Evolutionary conservation across 2,329 filamentous ascomycete genomes (phyloP).

Genomic region (Botrytis fragariae): DNA sequence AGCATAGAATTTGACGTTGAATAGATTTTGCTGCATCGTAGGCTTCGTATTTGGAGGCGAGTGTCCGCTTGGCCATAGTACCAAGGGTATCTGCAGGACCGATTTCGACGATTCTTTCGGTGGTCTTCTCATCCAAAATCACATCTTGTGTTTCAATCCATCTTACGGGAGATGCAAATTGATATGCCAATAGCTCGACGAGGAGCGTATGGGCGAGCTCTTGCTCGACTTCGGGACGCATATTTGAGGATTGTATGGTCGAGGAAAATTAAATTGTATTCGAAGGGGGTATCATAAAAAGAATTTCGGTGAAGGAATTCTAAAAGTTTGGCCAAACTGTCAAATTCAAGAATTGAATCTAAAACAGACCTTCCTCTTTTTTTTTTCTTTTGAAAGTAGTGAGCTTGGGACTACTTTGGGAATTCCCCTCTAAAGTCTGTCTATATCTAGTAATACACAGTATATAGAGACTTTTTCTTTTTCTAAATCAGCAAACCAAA

Average conservation of each 20-base stretch:
- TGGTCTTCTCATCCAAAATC: conserved; percentile 91
- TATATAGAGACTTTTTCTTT: conserved; percentile 12
- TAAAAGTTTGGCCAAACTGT: background rate
- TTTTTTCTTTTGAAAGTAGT: background rate
- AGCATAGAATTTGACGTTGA: conserved; percentile 96
- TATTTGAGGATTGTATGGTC: conserved; percentile 48
- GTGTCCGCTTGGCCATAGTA: conserved; percentile 93
- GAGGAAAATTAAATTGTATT: conserved; percentile 25
- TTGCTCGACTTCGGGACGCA: conserved; percentile 99
- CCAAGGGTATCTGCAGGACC: conserved; percentile 95
- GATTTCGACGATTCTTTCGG: conserved; percentile 96
- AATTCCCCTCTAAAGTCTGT: conserved; percentile 16
- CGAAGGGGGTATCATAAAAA: conserved; percentile 25
- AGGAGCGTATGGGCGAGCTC: conserved; percentile 98
- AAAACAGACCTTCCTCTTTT: conserved; percentile 6
- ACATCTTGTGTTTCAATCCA: conserved; percentile 99
- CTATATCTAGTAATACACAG: conserved; percentile 13
- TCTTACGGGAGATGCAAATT: conserved; percentile 97
- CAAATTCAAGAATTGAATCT: conserved; percentile 11
- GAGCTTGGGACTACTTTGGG: conserved; percentile 6
- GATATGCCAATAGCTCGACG: conserved; percentile 97
- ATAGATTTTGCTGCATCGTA: conserved; percentile 97
- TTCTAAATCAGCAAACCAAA: conserved; percentile 8
- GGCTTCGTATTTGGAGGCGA: conserved; percentile 96
- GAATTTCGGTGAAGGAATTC: conserved; percentile 7